Percentiles rank a stretch among this genome's conserved stretches.
phyloP scores from a whole-genome alignment of 148 eudicot genomes.

The Simmondsia chinensis region DNA sequence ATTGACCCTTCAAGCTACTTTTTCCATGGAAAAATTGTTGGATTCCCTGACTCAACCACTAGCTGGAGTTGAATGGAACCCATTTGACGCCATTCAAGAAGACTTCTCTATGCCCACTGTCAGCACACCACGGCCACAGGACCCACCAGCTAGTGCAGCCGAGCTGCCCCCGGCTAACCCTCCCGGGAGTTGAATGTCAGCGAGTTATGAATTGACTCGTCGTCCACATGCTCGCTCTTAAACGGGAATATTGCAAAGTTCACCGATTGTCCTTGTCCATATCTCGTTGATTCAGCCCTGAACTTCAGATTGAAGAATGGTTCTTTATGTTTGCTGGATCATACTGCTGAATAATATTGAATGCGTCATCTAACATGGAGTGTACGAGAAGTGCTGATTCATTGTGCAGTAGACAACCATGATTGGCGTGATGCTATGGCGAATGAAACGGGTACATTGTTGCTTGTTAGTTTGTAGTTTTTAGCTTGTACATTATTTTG shows the following conservation, averaged over 20 bases:
- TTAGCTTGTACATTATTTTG: slow-evolving; percentile 19
- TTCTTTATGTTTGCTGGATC: slow-evolving; percentile 1
- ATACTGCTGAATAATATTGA: not conserved
- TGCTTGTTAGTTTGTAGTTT: slow-evolving; percentile 9
- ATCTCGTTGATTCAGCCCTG: not conserved
- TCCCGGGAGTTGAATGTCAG: slow-evolving; percentile 19
- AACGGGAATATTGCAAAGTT: not conserved
- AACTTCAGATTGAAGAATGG: not conserved
- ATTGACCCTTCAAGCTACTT: not conserved
- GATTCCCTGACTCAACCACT: slow-evolving; percentile 29
- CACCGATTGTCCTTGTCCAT: not conserved
- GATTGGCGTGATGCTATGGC: not conserved
- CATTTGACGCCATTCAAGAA: slow-evolving; percentile 40
- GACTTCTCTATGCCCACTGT: slow-evolving; percentile 30
- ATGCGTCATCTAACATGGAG: slow-evolving; percentile 8
- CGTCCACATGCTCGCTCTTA: not conserved
- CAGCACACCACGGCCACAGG: slow-evolving; percentile 41
- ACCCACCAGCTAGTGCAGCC: slow-evolving; percentile 36
- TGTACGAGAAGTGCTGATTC: slow-evolving; percentile 11
- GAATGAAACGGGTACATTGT: slow-evolving; percentile 1
- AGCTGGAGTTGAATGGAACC: slow-evolving; percentile 73
- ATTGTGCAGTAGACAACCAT: slow-evolving; percentile 11
- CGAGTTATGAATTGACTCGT: not conserved
- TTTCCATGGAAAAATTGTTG: not conserved
- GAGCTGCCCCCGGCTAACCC: slow-evolving; percentile 21